Evolutionary conservation across 352 stramenopile genomes (phyloP), one percentile per base, ranked within the genome.

Genomic region (Discostella stelligera): DNA sequence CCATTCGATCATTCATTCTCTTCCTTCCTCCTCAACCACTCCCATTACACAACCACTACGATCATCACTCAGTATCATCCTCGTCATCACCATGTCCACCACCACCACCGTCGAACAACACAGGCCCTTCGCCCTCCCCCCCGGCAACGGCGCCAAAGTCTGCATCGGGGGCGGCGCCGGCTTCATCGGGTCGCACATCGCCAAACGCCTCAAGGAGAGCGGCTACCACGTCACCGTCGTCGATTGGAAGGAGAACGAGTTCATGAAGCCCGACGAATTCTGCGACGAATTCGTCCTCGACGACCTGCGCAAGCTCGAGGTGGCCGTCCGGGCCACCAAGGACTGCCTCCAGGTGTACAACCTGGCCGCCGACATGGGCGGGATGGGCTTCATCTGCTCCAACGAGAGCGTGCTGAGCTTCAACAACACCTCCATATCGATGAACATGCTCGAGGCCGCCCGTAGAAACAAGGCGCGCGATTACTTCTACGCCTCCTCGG

Each of bases 381-480:
- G 94, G 32, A 97, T 97, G 94, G 94, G 94, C 59, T 97, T 97
- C 71, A 97, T 97, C 56, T 89, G 93, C 41, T 95, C 88, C 61
- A 97, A 97, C 77, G 92, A 97, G 70, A 94, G 84, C 23, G 94
- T 97, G 25, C 65, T 97, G 16, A 86, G 93, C 53, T 96, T 95
- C 87, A 97, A 96, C 83, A 97, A 97, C 87, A 96, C 93, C 23
- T 94, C 94, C 77, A 95, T 96, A 59, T 92, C 79, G 61, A 95
- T 95, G 88, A 96, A 96, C 73, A 93, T 97, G 90, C 71, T 96
- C 44, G 93, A 97, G 81, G 93, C 89, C 14, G 90, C 93, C 49
- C 89, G 93, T 60, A 81, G 89, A 54, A 89, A 86, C 80, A 87
- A 89, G 14, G 80, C 77, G 39, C 90, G 92, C 59, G 71, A 94